Evolutionary conservation across 169 alveolate species (phyloP), one percentile per base, ranked within the genome.

Genomic region (Eimeria praecox): DNA sequence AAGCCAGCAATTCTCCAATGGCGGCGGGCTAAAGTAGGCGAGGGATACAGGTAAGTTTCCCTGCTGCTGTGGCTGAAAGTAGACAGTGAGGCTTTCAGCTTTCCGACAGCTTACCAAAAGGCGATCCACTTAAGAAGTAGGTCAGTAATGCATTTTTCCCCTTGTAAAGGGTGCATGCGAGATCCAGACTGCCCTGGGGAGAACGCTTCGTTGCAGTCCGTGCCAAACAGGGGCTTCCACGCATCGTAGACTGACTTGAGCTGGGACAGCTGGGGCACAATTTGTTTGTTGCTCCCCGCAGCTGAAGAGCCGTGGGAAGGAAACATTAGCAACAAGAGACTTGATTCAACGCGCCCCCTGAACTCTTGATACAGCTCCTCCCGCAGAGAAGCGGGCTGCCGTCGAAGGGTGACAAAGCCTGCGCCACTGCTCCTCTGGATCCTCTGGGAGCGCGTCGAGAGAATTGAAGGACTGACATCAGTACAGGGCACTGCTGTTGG

Each of bases 361-460:
- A 87, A 27, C 49, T 87, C 93, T 10, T 87, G 78, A 20, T 59
- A 46, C 64, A 87, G 64, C 59, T 87, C 93, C 9, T 87, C 93
- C n/a, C 93, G 56, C 78, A 64, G 44, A 59, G 93, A 56, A 87
- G 30, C n/a, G 24, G 78, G 93, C 56, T 62, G 82, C 33, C 93
- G 93, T 40, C 93, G 73, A 22, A 54, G 56, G 12, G 93, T 87
- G 64, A 52, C 93, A 62, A 87, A 87, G 3, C 83, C 93, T 3
- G 83, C 59, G 30, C 93, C 93, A 75, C 71, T 87, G 80, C 82
- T 87, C n/a, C 64, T 87, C 78, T 87, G 93, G 82, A 87, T 87
- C n/a, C 93, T 62, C 82, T 87, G 93, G 30, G 93, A 87, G 52
- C 93, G 93, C 93, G 93, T 87, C 30, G 93, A 87, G 30, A 87